These are phyloP conservation scores for Lanmaoa pseudosensibilis DNA, from an alignment of 768 basidiomycete genomes.

Conservation along the genomic window DNA sequence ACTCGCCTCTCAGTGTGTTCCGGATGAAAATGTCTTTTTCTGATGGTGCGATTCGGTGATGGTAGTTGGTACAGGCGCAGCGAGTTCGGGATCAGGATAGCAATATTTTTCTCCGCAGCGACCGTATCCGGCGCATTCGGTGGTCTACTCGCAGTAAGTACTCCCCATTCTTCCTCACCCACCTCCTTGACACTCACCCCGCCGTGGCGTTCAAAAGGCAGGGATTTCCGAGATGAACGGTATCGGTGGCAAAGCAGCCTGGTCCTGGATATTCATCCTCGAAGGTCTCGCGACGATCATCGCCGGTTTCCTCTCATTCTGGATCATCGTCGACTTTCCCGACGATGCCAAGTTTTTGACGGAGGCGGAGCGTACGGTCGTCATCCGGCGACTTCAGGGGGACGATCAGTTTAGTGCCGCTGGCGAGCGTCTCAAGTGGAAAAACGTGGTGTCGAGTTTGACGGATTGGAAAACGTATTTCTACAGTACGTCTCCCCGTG, in stretches of 20 bases:
- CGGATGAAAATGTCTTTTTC: constrained; percentile 20
- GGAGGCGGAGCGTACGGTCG: constrained; percentile 66
- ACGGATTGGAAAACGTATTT: constrained; percentile 77
- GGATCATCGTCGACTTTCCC: constrained; percentile 81
- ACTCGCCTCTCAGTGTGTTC: background rate
- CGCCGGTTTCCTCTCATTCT: constrained; percentile 67
- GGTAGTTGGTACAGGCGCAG: constrained; percentile 65
- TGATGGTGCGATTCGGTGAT: constrained; percentile 34
- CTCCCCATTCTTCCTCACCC: background rate
- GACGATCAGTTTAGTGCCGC: constrained; percentile 74
- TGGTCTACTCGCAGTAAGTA: constrained; percentile 63
- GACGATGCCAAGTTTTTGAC: constrained; percentile 76
- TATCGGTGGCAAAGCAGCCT: constrained; percentile 61
- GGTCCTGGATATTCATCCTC: constrained; percentile 77
- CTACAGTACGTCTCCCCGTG: constrained; percentile 8
- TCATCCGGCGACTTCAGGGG: constrained; percentile 62
- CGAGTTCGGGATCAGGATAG: constrained; percentile 67
- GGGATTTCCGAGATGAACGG: constrained; percentile 75
- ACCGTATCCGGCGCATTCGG: constrained; percentile 84
- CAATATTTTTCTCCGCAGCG: constrained; percentile 75
- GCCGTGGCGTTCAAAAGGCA: constrained; percentile 29
- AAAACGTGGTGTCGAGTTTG: constrained; percentile 58
- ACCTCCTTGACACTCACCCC: background rate
- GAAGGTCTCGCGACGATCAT: constrained; percentile 69
- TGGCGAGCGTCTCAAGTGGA: constrained; percentile 59